Evolutionary conservation across 202 grass and related monocot species (phyloP), one percentile per base, ranked within the genome.

Genomic region (Carex arenaria): DNA sequence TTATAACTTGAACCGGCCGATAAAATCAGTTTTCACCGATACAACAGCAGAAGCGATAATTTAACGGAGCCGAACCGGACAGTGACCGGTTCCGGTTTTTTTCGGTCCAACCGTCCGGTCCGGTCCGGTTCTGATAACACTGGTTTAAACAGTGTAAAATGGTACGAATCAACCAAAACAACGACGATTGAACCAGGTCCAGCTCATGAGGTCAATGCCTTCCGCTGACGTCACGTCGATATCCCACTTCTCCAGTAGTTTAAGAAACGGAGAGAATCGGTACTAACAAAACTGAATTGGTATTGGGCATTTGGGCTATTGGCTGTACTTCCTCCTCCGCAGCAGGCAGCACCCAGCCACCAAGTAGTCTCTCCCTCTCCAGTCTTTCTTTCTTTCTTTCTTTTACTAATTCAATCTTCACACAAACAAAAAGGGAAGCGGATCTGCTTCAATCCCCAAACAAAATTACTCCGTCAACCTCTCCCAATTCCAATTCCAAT

Each of bases 371-470:
- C 18, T 59, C 57, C 65, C 56, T 82, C 20, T 53, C 55, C 38
- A 30, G 59, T 82, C 79, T 49, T 20, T 82, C 26, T 26, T 26
- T 26, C 38, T 18, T 34, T 82, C 79, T 49, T 20, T 82, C 26
- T 26, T 26, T 26, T 67, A 55, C 62, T 34, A 51, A 67, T 82
- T 82, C 79, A 82, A 67, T 43, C 38, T 64, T 64, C 26, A 0
- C 26, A 26, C 26, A 0, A 11, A 30, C 10, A 45, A 19, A 67
- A 13, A 79, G 15, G 31, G 61, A 82, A 64, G 32, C 13, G 47
- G 64, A 82, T 66, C 79, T 82, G 31, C 73, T 80, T 61, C n/a
- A 82, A 68, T 56, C 60, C 22, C 40, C 42, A 82, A 82, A 53
- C 42, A 82, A 82, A 53, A 15, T 43, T 69, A 13, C 59, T 54